Conservation (phyloP, 768 basidiomycete species). For the Erythrobasidium yunnanense region DNA sequence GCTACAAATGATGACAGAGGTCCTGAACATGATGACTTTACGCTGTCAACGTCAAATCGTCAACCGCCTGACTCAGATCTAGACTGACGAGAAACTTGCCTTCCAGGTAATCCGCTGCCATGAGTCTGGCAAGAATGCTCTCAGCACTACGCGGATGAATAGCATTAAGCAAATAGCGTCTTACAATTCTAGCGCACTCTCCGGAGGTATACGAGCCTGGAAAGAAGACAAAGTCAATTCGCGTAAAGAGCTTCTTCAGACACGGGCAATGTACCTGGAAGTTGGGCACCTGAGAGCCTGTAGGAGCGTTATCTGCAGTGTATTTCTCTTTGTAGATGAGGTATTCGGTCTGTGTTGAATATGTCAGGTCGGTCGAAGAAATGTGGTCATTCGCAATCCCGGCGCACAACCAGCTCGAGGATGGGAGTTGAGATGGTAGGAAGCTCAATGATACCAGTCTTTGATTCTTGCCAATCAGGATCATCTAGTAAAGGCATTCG, state of each 20-base stretch:
- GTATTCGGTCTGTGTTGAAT: slow-evolving; percentile 11
- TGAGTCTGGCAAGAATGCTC: background rate
- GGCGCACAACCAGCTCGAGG: slow-evolving; percentile 2
- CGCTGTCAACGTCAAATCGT: too few relatives aligned
- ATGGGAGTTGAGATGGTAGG: background rate
- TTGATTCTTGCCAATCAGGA: slow-evolving; percentile 7
- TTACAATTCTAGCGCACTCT: slow-evolving; percentile 17
- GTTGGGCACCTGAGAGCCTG: background rate
- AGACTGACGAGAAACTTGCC: background rate
- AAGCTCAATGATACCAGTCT: background rate
- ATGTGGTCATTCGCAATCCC: too few relatives aligned
- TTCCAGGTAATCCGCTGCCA: slow-evolving; percentile 21
- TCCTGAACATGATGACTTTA: too few relatives aligned
- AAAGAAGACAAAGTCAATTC: too few relatives aligned
- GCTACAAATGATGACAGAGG: background rate
- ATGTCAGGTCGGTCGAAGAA: too few relatives aligned
- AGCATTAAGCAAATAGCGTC: background rate
- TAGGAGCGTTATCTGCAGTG: background rate
- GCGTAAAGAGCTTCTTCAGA: too few relatives aligned
- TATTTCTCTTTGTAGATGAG: slow-evolving; percentile 19
- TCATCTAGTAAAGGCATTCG: background rate
- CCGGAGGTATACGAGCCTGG: slow-evolving; percentile 17
- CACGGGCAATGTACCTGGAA: slow-evolving; percentile 1
- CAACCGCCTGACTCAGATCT: too few relatives aligned
- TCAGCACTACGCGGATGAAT: background rate